Base-by-base conservation (phyloP, 1,284 basidiomycete genomes). In the Sporisorium iseilematis-ciliati region DNA sequence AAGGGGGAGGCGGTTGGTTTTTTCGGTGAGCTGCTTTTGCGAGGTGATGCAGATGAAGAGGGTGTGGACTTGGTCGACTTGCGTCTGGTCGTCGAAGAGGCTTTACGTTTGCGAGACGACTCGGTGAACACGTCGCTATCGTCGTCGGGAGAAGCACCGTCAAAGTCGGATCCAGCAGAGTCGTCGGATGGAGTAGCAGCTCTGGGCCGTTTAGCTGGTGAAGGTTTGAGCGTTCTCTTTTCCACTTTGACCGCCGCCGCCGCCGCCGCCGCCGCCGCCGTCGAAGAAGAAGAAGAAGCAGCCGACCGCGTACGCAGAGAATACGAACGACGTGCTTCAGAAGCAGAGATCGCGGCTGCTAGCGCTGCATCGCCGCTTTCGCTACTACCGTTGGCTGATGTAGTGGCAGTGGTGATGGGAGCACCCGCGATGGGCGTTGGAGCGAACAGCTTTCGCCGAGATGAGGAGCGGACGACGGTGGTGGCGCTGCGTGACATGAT, bases 371-470 rank as follows among this genome's bases (percentile, higher is more conserved):
- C 67, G 0, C 2, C 18, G 5, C n/a, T n/a, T n/a, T 70, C 25
- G 1, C 41, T 5, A 12, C n/a, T 25, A 12, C 40, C 41, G 8
- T 50, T 45, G 23, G n/a, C 26, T 38, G 33, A 21, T 20, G 18
- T 33, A n/a, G 41, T 7, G 52, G 25, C 16, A 3, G 25, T 41
- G 3, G 29, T 23, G 14, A 45, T n/a, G 29, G 31, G 35, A 4
- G n/a, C n/a, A 20, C 40, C n/a, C 16, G 40, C n/a, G 40, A 61
- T 49, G 2, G 73, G 74, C 4, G 57, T 58, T 10, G 74, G 74
- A 11, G 74, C 74, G 43, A 76, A 76, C 18, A 76, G 50, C 38
- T 65, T 72, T 38, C 74, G 65, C 29, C 74, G 57, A 7, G 65
- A 50, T 12, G 65, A 67, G 3, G 57, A 42, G 20, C 63, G 41